Evolutionary conservation across 371 early-diverging fungal genomes (phyloP).

Genomic region (Mortierella sp.): DNA sequence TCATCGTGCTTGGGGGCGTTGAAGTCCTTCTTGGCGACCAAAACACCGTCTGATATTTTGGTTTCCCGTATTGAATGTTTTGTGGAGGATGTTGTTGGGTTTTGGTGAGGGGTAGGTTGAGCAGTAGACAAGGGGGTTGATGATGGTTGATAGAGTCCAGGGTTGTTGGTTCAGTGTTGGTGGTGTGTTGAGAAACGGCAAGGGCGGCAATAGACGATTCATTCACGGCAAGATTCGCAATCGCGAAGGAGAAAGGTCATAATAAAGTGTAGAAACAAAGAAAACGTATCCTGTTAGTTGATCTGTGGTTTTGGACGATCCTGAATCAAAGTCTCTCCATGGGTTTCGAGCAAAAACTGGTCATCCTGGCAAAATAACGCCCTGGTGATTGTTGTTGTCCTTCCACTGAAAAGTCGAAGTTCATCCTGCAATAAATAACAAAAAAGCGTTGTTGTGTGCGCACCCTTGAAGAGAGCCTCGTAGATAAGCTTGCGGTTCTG

Average conservation of each 20-base stretch:
- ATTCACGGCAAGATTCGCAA: background rate
- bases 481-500: conserved; percentile 96
- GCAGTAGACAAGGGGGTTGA: background rate
- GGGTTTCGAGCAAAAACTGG: background rate
- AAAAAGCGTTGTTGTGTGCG: conserved; percentile 23
- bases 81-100: background rate
- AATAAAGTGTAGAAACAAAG: background rate
- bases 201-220: background rate
- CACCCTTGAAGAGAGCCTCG: conserved; percentile 92
- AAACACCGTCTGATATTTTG: conserved; percentile 85
- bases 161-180: too few relatives aligned
- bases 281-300: background rate
- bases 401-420: conserved; percentile 1
- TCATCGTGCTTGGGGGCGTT: conserved; percentile 95
- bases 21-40: conserved; percentile 98
- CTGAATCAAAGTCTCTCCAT: conserved; percentile 11
- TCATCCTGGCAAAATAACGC: background rate
- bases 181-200: background rate
- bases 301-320: background rate
- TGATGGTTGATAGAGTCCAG: background rate
- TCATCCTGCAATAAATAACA: conserved; percentile 18
- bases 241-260: background rate
- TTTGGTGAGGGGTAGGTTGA: background rate
- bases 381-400: background rate
- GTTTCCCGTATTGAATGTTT: background rate